Evolutionary conservation across 2,329 filamentous ascomycete genomes (phyloP).

Genomic region (Malbranchea cinnamomea): DNA sequence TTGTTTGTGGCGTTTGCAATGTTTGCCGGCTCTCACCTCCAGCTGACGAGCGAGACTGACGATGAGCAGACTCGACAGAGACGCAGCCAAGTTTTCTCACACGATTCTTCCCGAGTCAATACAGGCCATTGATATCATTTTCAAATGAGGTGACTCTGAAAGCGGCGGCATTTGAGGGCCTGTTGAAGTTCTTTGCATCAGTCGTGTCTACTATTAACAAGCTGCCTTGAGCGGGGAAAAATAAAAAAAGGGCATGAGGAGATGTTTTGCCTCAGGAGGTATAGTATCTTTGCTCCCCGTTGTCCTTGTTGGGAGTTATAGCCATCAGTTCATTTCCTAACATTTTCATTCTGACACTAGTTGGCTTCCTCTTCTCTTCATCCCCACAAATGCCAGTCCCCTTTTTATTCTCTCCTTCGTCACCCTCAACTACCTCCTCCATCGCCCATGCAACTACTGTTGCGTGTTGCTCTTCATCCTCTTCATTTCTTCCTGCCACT

Average conservation of each 20-base stretch:
- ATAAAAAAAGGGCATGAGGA: too few relatives aligned
- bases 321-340: constrained; percentile 3
- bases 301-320: background rate
- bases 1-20: constrained; percentile 6
- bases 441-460: constrained; percentile 95
- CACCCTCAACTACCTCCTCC: constrained; percentile 86
- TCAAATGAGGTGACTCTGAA: too few relatives aligned
- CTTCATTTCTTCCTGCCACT: constrained; percentile 80
- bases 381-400: constrained; percentile 71
- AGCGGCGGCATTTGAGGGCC: too few relatives aligned
- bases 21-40: too few relatives aligned
- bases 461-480: constrained; percentile 89
- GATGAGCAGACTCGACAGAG: too few relatives aligned
- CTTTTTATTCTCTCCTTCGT: constrained; percentile 81
- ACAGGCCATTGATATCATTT: too few relatives aligned
- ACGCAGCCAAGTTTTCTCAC: too few relatives aligned
- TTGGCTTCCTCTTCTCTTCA: constrained; percentile 78
- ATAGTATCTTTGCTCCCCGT: constrained; percentile 8
- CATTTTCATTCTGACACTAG: constrained; percentile 31
- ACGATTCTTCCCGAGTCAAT: too few relatives aligned
- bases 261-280: constrained; percentile 55
- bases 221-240: too few relatives aligned
- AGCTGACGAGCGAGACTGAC: too few relatives aligned
- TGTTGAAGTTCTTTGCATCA: too few relatives aligned
- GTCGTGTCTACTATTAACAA: too few relatives aligned